Conservation (phyloP, 345 rosid species). For the Salix caprea region DNA sequence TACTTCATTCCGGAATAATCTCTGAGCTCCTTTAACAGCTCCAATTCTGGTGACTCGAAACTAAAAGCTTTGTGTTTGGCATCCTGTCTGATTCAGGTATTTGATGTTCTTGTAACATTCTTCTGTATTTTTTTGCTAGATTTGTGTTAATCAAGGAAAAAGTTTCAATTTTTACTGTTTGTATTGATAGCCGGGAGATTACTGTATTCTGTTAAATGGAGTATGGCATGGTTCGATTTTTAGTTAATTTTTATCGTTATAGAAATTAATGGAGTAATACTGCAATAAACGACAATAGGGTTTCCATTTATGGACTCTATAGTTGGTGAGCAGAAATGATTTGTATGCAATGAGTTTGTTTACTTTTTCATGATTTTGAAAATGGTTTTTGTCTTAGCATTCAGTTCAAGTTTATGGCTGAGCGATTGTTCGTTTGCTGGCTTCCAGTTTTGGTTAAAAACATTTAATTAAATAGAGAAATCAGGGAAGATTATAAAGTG, state of each 20-base stretch:
- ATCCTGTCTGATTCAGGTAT: slow-evolving; percentile 41
- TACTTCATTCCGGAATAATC: slow-evolving; percentile 32
- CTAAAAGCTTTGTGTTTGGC: slow-evolving; percentile 13
- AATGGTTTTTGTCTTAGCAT: background rate
- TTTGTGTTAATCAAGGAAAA: background rate
- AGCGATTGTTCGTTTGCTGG: background rate
- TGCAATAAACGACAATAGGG: slow-evolving; percentile 14
- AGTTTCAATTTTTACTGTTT: slow-evolving; percentile 8
- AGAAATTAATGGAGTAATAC: slow-evolving; percentile 2
- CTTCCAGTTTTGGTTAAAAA: slow-evolving; percentile 12
- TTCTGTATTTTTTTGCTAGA: background rate
- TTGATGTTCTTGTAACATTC: background rate
- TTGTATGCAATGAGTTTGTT: background rate
- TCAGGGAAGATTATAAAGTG: background rate
- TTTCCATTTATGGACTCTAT: slow-evolving; percentile 6
- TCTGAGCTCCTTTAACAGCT: slow-evolving; percentile 18
- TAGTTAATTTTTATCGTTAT: background rate
- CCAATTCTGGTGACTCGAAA: slow-evolving; percentile 10
- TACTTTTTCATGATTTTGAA: background rate
- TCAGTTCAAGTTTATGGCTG: background rate
- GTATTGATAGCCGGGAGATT: background rate
- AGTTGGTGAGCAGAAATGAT: slow-evolving; percentile 3
- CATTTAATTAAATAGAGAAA: background rate
- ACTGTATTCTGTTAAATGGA: background rate
- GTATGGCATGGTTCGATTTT: background rate